These are phyloP conservation scores for Pichia pseudocactophila DNA, from an alignment of 805 yeast species.

Conservation along the genomic window DNA sequence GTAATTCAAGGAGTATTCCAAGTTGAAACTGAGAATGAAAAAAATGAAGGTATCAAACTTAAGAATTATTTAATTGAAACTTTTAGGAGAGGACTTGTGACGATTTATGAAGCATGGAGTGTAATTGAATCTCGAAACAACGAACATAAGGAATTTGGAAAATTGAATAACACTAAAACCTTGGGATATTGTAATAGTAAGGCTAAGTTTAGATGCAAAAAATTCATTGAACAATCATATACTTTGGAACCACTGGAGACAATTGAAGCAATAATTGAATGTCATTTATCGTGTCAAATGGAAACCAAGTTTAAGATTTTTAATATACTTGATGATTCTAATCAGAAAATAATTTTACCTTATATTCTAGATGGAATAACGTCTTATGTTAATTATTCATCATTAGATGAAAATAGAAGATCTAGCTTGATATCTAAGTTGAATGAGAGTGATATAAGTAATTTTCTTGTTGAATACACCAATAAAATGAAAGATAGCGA, in stretches of 20 bases:
- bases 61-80: constrained; percentile 51
- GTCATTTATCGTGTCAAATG: constrained; percentile 6
- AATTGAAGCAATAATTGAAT: constrained; percentile 51
- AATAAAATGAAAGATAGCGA: constrained; percentile 42
- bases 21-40: constrained; percentile 51
- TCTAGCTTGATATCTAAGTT: constrained; percentile 43
- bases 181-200: constrained; percentile 42
- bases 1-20: constrained; percentile 75
- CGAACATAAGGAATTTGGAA: constrained; percentile 1
- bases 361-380: constrained; percentile 48
- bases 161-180: constrained; percentile 22
- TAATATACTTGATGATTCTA: constrained; percentile 79
- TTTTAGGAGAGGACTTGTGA: constrained; percentile 48
- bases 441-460: constrained; percentile 35
- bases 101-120: constrained; percentile 60
- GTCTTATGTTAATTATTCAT: constrained; percentile 34
- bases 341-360: constrained; percentile 67
- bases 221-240: constrained; percentile 54
- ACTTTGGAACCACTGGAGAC: constrained; percentile 65
- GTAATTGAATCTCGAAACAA: constrained; percentile 42
- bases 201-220: constrained; percentile 61
- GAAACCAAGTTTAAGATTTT: constrained; percentile 37
- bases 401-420: constrained; percentile 22
- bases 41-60: constrained; percentile 44
- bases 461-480: constrained; percentile 53